phyloP scores from a whole-genome alignment of 306 rosid species.

The Quercus bicolor region DNA sequence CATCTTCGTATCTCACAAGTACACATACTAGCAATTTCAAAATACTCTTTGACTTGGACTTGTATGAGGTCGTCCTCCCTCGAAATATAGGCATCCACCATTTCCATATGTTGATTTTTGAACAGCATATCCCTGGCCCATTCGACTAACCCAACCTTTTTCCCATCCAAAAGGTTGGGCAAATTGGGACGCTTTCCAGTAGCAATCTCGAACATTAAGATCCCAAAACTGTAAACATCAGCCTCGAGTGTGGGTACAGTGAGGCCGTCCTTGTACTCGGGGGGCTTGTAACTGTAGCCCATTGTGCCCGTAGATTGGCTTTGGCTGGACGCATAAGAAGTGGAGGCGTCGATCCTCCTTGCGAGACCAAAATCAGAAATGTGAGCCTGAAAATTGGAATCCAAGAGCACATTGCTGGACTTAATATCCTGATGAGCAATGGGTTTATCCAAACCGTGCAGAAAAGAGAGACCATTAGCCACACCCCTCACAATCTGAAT shows the following conservation, averaged over 20 bases:
- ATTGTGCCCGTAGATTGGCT: conserved; percentile 58
- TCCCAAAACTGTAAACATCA: too few species aligned
- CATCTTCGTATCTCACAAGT: conserved; percentile 35
- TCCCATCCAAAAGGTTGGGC: too few species aligned
- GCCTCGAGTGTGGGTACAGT: conserved; percentile 49
- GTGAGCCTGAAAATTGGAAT: too few species aligned
- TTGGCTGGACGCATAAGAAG: conserved; percentile 74
- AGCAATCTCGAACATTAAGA: too few species aligned
- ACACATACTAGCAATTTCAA: conserved; percentile 61
- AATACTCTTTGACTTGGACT: conserved; percentile 49
- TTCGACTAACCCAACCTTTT: conserved; percentile 15
- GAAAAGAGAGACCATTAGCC: conserved; percentile 58
- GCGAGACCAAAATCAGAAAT: too few species aligned
- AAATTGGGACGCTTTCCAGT: too few species aligned
- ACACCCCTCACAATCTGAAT: conserved; percentile 53
- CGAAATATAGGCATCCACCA: conserved; percentile 55
- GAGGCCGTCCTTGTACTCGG: conserved; percentile 65
- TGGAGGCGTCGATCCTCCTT: conserved; percentile 28
- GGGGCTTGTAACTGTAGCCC: conserved; percentile 77
- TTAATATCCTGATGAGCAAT: conserved; percentile 79
- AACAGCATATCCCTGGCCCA: conserved; percentile 66
- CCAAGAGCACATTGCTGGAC: conserved; percentile 23
- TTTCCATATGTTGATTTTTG: conserved; percentile 34
- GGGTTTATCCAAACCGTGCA: conserved; percentile 68
- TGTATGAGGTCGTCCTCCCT: conserved; percentile 42